A percentile compares a stretch with the other conserved stretches of the same genome.
phyloP scores from a whole-genome alignment of 2,329 filamentous ascomycete genomes.

The Epichloe glyceriae region DNA sequence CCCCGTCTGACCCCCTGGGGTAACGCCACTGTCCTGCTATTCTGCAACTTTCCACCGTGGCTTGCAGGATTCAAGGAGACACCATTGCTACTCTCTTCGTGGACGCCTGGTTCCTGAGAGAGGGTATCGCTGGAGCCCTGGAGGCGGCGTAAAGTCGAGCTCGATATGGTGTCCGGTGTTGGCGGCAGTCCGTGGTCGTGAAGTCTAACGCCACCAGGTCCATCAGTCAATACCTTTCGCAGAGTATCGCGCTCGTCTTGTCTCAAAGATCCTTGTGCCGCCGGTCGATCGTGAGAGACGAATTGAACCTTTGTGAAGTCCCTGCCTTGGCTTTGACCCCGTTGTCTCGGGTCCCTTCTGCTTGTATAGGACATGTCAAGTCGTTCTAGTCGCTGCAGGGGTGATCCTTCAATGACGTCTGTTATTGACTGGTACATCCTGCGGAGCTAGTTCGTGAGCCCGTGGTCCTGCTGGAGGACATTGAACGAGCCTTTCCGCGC shows the following conservation, averaged over 20 bases:
- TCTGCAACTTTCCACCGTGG: conserved; percentile 8
- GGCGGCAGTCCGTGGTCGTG: conserved; percentile 37
- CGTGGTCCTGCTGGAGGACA: not conserved
- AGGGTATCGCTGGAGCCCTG: conserved; percentile 39
- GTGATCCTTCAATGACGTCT: conserved; percentile 18
- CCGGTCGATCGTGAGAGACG: conserved; percentile 10
- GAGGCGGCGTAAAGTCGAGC: conserved; percentile 37
- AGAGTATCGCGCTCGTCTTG: conserved; percentile 36
- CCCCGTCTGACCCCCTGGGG: not conserved
- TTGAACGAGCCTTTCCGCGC: conserved; percentile 1
- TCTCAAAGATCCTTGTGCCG: conserved; percentile 19
- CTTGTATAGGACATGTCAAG: conserved; percentile 19
- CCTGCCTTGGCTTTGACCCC: conserved; percentile 15
- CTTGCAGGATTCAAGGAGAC: conserved; percentile 15
- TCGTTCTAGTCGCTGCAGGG: conserved; percentile 37
- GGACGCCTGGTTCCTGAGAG: conserved; percentile 16
- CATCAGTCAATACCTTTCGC: conserved; percentile 36
- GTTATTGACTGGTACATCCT: conserved; percentile 31
- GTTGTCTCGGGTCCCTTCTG: conserved; percentile 17
- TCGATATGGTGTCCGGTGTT: conserved; percentile 47
- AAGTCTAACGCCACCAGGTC: conserved; percentile 25
- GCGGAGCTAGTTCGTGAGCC: conserved; percentile 15
- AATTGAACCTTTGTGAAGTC: conserved; percentile 8
- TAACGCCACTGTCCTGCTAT: not conserved
- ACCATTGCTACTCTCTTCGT: conserved; percentile 20